Percentiles rank a stretch among this genome's conserved stretches.
These are phyloP conservation scores for Clavariopsis aquatica DNA, from an alignment of 495 filamentous ascomycete genomes.

Conservation along the genomic window DNA sequence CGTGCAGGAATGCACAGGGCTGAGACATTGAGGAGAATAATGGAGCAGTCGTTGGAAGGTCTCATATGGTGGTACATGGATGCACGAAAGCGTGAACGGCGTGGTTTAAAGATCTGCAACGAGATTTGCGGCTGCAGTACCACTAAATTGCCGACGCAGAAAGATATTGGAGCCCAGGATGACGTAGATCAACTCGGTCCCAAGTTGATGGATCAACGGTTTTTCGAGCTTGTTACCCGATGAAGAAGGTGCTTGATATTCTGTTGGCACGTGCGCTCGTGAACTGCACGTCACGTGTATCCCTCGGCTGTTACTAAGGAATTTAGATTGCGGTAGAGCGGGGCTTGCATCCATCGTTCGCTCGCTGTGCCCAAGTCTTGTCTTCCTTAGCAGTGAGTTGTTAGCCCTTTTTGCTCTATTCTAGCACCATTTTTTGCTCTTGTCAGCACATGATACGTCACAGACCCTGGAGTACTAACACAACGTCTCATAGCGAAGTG, in stretches of 20 bases:
- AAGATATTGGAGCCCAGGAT: neutral
- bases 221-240: slow-evolving; percentile 16
- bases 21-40: neutral
- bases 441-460: slow-evolving; percentile 28
- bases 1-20: neutral
- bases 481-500: slow-evolving; percentile 20
- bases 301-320: neutral
- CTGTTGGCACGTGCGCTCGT: neutral
- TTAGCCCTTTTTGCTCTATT: neutral
- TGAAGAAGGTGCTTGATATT: slow-evolving; percentile 17
- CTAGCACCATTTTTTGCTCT: neutral
- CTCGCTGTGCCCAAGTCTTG: slow-evolving; percentile 5
- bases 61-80: neutral
- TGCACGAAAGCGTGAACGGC: neutral
- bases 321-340: slow-evolving; percentile 13
- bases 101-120: neutral
- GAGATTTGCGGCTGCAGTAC: neutral
- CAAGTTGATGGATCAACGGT: neutral
- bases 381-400: neutral
- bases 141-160: neutral
- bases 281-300: slow-evolving; percentile 18
- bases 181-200: slow-evolving; percentile 1
- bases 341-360: slow-evolving; percentile 6
- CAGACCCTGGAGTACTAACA: slow-evolving; percentile 2
- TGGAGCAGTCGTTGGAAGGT: neutral